A percentile compares a stretch with the other conserved stretches of the same genome.
Evolutionary conservation across 31 red algal species (phyloP).

Genomic region (Asparagopsis taxiformis): DNA sequence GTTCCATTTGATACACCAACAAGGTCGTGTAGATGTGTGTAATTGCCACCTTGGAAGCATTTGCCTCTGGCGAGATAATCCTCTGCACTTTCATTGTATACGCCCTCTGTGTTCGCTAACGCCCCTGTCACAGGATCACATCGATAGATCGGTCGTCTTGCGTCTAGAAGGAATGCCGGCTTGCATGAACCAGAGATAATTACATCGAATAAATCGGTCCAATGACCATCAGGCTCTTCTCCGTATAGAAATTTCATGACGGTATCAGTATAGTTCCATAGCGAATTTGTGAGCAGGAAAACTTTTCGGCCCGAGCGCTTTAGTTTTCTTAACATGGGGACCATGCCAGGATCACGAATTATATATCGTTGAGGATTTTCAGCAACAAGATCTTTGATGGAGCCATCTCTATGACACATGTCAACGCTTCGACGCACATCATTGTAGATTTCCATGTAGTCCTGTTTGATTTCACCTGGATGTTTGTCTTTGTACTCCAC

Average conservation of each 20-base stretch:
- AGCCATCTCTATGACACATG: constrained; percentile 96
- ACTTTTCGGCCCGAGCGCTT: constrained; percentile 77
- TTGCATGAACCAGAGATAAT: constrained; percentile 92
- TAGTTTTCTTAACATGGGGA: constrained; percentile 66
- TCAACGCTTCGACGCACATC: constrained; percentile 91
- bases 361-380: constrained; percentile 73
- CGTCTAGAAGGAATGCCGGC: constrained; percentile 84
- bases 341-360: constrained; percentile 61
- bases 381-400: constrained; percentile 84
- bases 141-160: constrained; percentile 76
- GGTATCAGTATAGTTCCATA: constrained; percentile 92
- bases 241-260: constrained; percentile 89
- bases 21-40: constrained; percentile 88
- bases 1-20: constrained; percentile 70
- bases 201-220: constrained; percentile 87
- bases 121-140: constrained; percentile 52
- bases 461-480: constrained; percentile 49
- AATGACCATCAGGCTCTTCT: constrained; percentile 29
- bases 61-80: constrained; percentile 74
- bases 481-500: constrained; percentile 80
- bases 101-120: constrained; percentile 84
- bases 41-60: constrained; percentile 95
- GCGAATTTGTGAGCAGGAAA: constrained; percentile 93
- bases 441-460: constrained; percentile 72
- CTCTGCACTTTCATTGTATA: constrained; percentile 49